phyloP scores from a whole-genome alignment of 1,284 basidiomycete species.

The Jaminaea rosea region DNA sequence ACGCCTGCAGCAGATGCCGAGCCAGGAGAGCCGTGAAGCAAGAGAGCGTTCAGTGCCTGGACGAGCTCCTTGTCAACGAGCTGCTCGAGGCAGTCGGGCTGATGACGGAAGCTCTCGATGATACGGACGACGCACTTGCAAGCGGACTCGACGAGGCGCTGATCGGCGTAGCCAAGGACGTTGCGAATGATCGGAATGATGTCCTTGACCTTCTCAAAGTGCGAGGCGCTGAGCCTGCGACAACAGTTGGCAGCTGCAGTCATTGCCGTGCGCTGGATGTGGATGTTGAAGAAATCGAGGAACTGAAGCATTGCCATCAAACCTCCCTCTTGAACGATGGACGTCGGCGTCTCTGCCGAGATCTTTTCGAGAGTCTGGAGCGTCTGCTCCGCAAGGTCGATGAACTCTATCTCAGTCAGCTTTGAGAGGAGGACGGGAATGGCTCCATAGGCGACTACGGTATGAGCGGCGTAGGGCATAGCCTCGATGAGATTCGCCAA shows the following conservation, averaged over 20 bases:
- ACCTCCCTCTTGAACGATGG: conserved; percentile 43
- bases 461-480: conserved; percentile 41
- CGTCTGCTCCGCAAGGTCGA: conserved; percentile 47
- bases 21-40: conserved; percentile 19
- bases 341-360: conserved; percentile 31
- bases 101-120: conserved; percentile 29
- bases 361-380: conserved; percentile 44
- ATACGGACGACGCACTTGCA: conserved; percentile 39
- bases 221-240: conserved; percentile 29
- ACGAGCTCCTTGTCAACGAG: conserved; percentile 27
- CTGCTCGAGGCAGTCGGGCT: conserved; percentile 35
- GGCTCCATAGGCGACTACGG: conserved; percentile 34
- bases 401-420: conserved; percentile 44
- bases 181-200: conserved; percentile 40
- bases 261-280: conserved; percentile 45
- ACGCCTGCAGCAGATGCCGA: conserved; percentile 2
- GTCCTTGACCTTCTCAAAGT: conserved; percentile 21
- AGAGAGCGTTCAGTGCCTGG: conserved; percentile 29
- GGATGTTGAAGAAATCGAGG: conserved; percentile 46
- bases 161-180: conserved; percentile 39
- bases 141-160: conserved; percentile 42
- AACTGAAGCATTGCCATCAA: conserved; percentile 43
- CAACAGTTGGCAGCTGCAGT: conserved; percentile 42
- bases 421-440: conserved; percentile 39
- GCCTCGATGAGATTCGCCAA: conserved; percentile 47